phyloP scores from a whole-genome alignment of 805 yeast genomes.

The Candida ascalaphidarum region DNA sequence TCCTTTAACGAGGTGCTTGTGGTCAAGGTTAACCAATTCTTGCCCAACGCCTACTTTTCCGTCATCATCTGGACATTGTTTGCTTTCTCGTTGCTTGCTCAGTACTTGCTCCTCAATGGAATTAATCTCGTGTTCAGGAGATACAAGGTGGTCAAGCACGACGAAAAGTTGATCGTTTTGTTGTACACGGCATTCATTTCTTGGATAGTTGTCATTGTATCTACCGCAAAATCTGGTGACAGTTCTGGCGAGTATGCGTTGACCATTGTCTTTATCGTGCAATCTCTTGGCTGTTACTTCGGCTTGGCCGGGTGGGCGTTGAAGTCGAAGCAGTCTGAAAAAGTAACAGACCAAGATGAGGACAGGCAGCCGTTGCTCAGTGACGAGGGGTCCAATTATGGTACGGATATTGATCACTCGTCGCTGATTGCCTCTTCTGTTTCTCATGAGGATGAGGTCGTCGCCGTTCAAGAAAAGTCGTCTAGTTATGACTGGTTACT shows the following conservation, averaged over 20 bases:
- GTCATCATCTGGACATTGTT: constrained; percentile 32
- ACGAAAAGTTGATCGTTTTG: constrained; percentile 37
- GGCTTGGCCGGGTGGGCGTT: constrained; percentile 46
- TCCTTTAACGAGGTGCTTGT: constrained; percentile 12
- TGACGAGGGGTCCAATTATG: constrained; percentile 8
- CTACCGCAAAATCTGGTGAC: constrained; percentile 39
- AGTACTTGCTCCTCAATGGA: constrained; percentile 47
- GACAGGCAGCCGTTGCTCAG: constrained; percentile 25
- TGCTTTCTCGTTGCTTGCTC: constrained; percentile 41
- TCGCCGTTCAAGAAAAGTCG: constrained; percentile 23
- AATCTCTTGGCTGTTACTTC: constrained; percentile 38
- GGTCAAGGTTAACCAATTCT: constrained; percentile 16
- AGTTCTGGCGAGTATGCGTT: constrained; percentile 49
- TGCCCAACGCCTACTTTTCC: constrained; percentile 31
- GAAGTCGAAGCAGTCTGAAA: constrained; percentile 5
- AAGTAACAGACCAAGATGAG: constrained; percentile 6
- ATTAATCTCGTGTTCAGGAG: constrained; percentile 23
- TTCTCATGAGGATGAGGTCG: too few species aligned
- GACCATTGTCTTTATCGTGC: constrained; percentile 37
- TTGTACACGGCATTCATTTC: constrained; percentile 44
- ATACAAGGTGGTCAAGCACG: constrained; percentile 28
- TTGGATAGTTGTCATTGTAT: constrained; percentile 47
- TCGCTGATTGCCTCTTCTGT: neutral
- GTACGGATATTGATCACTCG: constrained; percentile 8
- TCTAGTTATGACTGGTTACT: constrained; percentile 74